Percentiles rank a stretch among this genome's conserved stretches.
Conservation (phyloP, 1,139 yeast genomes). For the Taphrina pruni region DNA sequence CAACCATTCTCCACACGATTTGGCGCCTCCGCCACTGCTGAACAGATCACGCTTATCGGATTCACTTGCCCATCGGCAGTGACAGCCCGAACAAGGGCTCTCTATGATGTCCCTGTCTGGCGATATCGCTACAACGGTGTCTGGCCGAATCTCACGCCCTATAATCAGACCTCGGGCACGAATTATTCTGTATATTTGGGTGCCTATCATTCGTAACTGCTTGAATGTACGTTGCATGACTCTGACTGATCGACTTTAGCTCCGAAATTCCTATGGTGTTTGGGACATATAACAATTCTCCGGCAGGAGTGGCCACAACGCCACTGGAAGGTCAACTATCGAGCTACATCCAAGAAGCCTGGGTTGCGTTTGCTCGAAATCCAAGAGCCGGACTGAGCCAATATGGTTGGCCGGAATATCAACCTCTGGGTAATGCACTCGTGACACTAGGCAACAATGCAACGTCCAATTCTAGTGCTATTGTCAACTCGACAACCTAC, state of each 20-base stretch:
- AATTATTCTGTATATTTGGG: too few relatives aligned
- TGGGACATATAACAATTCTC: constrained; percentile 13
- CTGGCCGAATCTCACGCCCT: too few relatives aligned
- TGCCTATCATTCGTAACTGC: too few relatives aligned
- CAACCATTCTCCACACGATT: too few relatives aligned
- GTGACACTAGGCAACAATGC: constrained; percentile 12
- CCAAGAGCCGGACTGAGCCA: constrained; percentile 13
- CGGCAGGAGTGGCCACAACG: constrained; percentile 2
- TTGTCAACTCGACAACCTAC: constrained; percentile 4
- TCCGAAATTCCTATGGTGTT: constrained; percentile 21
- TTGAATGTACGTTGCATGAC: too few relatives aligned
- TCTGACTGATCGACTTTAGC: constrained; percentile 8
- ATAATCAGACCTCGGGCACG: too few relatives aligned
- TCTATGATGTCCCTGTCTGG: too few relatives aligned
- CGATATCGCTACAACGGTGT: too few relatives aligned
- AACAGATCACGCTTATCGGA: too few relatives aligned
- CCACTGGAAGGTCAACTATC: constrained; percentile 8
- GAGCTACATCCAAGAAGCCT: constrained; percentile 14
- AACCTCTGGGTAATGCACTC: constrained; percentile 8
- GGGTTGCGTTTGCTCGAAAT: constrained; percentile 29
- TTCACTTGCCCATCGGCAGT: too few relatives aligned
- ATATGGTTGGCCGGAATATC: constrained; percentile 31
- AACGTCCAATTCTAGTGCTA: not conserved
- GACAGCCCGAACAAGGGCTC: too few relatives aligned
- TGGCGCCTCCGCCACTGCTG: too few relatives aligned